Evolutionary conservation across 106 monocot genomes (phyloP).

Genomic region (Dendrobium chrysotoxum): DNA sequence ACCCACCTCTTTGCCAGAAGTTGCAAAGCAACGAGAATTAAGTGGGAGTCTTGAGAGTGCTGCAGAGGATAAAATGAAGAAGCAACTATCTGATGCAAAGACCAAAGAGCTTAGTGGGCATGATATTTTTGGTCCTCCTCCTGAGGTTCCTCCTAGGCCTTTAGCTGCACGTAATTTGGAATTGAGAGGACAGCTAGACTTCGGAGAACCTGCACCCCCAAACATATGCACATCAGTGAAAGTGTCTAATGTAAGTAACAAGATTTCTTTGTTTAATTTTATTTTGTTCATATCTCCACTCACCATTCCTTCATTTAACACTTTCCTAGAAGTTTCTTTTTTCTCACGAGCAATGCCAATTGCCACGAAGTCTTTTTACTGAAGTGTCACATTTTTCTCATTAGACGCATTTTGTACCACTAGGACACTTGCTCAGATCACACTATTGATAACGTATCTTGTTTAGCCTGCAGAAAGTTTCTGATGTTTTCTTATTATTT

Average conservation of each 20-base stretch:
- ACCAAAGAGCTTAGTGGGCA: slow-evolving; percentile 48
- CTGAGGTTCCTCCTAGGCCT: slow-evolving; percentile 26
- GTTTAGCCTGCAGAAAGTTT: too few relatives aligned
- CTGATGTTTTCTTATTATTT: too few relatives aligned
- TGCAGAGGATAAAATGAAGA: slow-evolving; percentile 25
- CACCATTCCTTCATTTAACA: too few relatives aligned
- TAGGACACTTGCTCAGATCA: too few relatives aligned
- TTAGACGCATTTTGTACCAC: too few relatives aligned
- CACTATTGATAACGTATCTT: too few relatives aligned
- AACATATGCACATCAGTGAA: slow-evolving; percentile 9
- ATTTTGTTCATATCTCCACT: too few relatives aligned
- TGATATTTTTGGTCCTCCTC: slow-evolving; percentile 58
- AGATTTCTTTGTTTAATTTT: background rate
- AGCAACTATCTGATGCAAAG: slow-evolving; percentile 40
- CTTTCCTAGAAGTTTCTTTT: too few relatives aligned
- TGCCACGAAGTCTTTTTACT: too few relatives aligned
- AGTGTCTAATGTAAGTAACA: background rate
- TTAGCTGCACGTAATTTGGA: slow-evolving; percentile 10
- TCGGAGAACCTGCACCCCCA: slow-evolving; percentile 11
- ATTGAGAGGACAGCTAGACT: slow-evolving; percentile 7
- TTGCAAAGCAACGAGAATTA: slow-evolving; percentile 31
- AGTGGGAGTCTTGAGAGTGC: slow-evolving; percentile 35
- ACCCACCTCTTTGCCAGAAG: slow-evolving; percentile 36
- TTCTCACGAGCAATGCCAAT: too few relatives aligned
- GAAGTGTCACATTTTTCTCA: too few relatives aligned